phyloP scores from a whole-genome alignment of 768 basidiomycete species.

The Kwoniella europaea region DNA sequence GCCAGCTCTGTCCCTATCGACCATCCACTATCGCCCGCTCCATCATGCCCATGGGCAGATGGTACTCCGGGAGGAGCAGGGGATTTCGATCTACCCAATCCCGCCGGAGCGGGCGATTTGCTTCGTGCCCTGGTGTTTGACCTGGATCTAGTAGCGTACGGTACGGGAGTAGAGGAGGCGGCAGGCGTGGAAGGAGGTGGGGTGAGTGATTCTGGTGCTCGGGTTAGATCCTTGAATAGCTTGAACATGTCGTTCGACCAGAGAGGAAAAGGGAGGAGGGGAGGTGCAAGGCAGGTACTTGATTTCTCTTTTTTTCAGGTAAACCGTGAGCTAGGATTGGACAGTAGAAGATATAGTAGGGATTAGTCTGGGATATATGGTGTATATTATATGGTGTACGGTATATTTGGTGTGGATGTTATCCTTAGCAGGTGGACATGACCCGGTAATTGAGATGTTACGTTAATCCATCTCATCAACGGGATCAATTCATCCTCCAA shows the following conservation, averaged over 20 bases:
- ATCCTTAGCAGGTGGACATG: neutral
- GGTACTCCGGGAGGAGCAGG: constrained; percentile 1
- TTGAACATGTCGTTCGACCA: constrained; percentile 49
- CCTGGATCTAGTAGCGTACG: constrained; percentile 11
- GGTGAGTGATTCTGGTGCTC: constrained; percentile 40
- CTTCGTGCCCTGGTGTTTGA: constrained; percentile 17
- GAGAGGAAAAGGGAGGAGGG: neutral
- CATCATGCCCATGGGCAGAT: constrained; percentile 7
- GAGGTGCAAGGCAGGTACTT: neutral
- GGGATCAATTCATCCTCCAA: neutral
- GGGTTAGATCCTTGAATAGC: constrained; percentile 51
- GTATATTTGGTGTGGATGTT: neutral
- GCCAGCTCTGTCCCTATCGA: constrained; percentile 18
- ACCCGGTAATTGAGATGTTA: neutral
- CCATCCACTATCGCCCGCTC: constrained; percentile 26
- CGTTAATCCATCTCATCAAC: neutral
- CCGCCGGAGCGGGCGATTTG: constrained; percentile 19
- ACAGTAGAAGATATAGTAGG: too few species aligned
- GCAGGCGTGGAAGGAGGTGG: constrained; percentile 30
- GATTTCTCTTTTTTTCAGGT: neutral
- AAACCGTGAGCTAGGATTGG: neutral
- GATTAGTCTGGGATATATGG: neutral
- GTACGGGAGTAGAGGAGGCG: constrained; percentile 6
- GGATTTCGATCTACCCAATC: constrained; percentile 4
- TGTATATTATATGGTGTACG: neutral